A percentile compares a stretch with the other conserved stretches of the same genome.
phyloP scores from a whole-genome alignment of 1,284 basidiomycete genomes.

The Sporisorium graminicola region DNA sequence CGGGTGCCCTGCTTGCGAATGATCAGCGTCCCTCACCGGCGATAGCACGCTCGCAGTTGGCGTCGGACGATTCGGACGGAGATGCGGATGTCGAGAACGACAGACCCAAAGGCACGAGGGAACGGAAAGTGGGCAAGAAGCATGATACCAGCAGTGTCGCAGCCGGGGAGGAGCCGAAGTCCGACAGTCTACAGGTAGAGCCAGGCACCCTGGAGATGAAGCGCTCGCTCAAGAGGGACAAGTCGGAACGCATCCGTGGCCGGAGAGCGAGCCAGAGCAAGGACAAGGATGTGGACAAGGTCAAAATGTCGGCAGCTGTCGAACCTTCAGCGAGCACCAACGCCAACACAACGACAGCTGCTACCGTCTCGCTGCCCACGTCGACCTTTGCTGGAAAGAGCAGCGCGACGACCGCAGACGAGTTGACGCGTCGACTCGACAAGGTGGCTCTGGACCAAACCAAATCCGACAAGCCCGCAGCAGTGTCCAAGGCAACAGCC shows the following conservation, averaged over 20 bases:
- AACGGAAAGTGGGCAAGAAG: conserved; percentile 19
- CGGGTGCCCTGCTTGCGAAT: neutral
- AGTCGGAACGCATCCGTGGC: conserved; percentile 46
- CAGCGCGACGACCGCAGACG: conserved; percentile 7
- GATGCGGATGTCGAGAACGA: conserved; percentile 47
- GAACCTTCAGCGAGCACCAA: neutral
- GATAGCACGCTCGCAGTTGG: conserved; percentile 18
- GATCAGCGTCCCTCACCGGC: conserved; percentile 27
- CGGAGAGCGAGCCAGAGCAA: conserved; percentile 41
- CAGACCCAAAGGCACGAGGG: conserved; percentile 3
- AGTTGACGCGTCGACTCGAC: conserved; percentile 12
- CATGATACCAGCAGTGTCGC: neutral
- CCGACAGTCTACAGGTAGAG: conserved; percentile 11
- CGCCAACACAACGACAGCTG: neutral
- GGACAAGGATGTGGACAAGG: conserved; percentile 39
- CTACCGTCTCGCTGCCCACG: conserved; percentile 22
- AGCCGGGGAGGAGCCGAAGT: neutral
- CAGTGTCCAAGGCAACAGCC: neutral
- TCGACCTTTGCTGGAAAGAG: neutral
- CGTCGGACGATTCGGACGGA: conserved; percentile 37
- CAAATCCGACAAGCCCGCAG: neutral
- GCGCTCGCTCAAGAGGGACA: conserved; percentile 42
- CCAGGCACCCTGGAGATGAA: conserved; percentile 18
- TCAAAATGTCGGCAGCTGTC: conserved; percentile 24
- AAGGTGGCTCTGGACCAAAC: conserved; percentile 13